Percentiles rank a stretch among this genome's conserved stretches.
Conservation (phyloP, 257 asterid genomes). For the Verbascum thapsus region DNA sequence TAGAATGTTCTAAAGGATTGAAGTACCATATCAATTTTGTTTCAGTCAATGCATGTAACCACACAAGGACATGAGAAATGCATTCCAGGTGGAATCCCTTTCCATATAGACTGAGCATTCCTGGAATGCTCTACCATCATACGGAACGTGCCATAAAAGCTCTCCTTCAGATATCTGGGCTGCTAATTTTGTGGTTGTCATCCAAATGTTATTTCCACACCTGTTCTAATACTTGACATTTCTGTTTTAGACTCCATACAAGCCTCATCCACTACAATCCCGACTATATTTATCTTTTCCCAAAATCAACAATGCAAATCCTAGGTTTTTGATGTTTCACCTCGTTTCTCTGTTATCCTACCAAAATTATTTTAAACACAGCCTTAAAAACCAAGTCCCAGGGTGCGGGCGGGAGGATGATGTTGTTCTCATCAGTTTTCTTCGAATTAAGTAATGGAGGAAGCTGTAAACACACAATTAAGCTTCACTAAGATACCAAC, state of each 20-base stretch:
- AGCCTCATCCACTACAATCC: neutral
- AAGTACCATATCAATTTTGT: too few relatives aligned
- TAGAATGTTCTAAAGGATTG: too few relatives aligned
- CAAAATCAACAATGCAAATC: too few relatives aligned
- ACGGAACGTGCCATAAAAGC: too few relatives aligned
- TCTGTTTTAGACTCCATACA: neutral
- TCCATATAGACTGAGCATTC: too few relatives aligned
- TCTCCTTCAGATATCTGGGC: neutral
- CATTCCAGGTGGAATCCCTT: too few relatives aligned
- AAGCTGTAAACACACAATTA: neutral
- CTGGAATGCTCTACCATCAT: too few relatives aligned
- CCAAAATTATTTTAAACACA: neutral
- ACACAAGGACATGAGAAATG: too few relatives aligned
- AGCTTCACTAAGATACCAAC: neutral
- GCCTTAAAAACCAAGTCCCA: constrained; percentile 1
- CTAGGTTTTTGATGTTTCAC: neutral
- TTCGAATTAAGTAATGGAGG: neutral
- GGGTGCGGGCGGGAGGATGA: too few relatives aligned
- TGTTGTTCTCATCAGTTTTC: neutral
- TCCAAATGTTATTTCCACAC: neutral
- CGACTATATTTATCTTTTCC: neutral
- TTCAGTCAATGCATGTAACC: too few relatives aligned
- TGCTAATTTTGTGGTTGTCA: constrained; percentile 1
- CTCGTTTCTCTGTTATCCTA: neutral
- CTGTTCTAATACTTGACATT: neutral